Base-by-base conservation (phyloP, 192 early-diverging fungal species). In the Phycomyces nitens region DNA sequence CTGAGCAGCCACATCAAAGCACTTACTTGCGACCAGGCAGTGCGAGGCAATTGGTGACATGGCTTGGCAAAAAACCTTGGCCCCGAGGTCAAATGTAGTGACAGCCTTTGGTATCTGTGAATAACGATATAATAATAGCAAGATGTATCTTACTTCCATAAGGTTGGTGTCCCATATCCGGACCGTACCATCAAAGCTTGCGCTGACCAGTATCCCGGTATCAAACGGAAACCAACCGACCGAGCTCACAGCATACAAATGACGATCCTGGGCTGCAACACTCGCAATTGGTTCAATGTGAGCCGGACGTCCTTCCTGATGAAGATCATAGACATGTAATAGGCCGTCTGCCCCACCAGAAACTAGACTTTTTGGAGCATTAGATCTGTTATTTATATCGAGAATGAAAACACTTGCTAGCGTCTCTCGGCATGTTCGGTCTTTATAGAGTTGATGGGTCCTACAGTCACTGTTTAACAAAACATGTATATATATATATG, bases 181-280 rank as follows among this genome's bases (percentile, higher is more conserved):
- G 16, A 95, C 62, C 0, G 86, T 88, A 38, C 79, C 70, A 69
- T 97, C 94, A 60, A 87, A 87, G 0, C 92, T 92, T 0, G 84
- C 83, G 1, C 85, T 88, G 0, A 87, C 85, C 71, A 95, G 95
- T 78, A 95, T 81, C 39, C 92, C 93, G 15, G 83, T 87, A 72
- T 95, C 92, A 47, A 84, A 78, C 3, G 91, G 87, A 66, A 89
- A 95, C 94, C 94, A 97, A 3, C 77, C 71, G 0, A 92, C 78
- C 43, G 77, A 77, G 5, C 92, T 85, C 3, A 96, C 77, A 6
- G 81, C 78, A 58, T 82, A 87, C 29, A 74, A 64, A 74, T 96
- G 92, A 3, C 84, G 79, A 53, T 72, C 38, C 65, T 72, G 80
- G 60, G 65, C 80, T 62, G 63, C 34, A 26, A 67, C 58, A 26